Evolutionary conservation across 371 early-diverging fungal genomes (phyloP).

Genomic region (Basidiobolus meristosporus): DNA sequence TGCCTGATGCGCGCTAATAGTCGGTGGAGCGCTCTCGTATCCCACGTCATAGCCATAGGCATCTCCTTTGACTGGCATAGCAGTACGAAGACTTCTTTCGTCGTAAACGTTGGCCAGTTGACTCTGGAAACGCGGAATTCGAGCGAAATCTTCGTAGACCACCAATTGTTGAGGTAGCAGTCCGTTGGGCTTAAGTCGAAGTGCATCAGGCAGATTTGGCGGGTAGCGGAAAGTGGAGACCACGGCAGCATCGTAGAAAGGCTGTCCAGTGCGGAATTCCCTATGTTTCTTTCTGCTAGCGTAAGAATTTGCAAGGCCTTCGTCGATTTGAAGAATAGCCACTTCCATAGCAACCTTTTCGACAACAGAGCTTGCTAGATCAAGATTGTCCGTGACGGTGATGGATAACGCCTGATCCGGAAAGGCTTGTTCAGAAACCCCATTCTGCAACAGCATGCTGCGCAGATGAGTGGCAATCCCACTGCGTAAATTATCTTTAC

Average conservation of each 20-base stretch:
- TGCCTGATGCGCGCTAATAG: conserved; percentile 26
- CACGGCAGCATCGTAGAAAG: conserved; percentile 68
- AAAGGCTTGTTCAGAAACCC: conserved; percentile 34
- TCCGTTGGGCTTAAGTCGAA: conserved; percentile 64
- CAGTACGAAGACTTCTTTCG: conserved; percentile 8
- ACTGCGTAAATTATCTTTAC: conserved; percentile 83
- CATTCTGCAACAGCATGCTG: conserved; percentile 57
- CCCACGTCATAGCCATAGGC: conserved; percentile 7
- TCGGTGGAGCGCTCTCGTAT: conserved; percentile 10
- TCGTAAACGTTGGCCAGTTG: conserved; percentile 7
- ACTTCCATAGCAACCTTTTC: conserved; percentile 88
- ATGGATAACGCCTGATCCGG: conserved; percentile 52
- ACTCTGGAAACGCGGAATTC: conserved; percentile 24
- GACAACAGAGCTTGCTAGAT: conserved; percentile 74
- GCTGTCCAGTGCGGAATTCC: conserved; percentile 64
- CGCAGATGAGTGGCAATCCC: conserved; percentile 64
- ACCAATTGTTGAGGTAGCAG: conserved; percentile 52
- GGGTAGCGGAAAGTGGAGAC: conserved; percentile 56
- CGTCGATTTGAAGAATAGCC: conserved; percentile 72
- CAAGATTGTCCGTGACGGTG: conserved; percentile 77
- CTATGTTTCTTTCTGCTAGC: conserved; percentile 63
- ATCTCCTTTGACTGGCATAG: conserved; percentile 14
- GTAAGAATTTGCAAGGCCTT: conserved; percentile 42
- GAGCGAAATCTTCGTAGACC: conserved; percentile 35
- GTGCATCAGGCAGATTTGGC: conserved; percentile 60